Percentiles rank a stretch among this genome's conserved stretches.
phyloP scores from a whole-genome alignment of 176 grass and related monocot species.

The Carex cristatella region DNA sequence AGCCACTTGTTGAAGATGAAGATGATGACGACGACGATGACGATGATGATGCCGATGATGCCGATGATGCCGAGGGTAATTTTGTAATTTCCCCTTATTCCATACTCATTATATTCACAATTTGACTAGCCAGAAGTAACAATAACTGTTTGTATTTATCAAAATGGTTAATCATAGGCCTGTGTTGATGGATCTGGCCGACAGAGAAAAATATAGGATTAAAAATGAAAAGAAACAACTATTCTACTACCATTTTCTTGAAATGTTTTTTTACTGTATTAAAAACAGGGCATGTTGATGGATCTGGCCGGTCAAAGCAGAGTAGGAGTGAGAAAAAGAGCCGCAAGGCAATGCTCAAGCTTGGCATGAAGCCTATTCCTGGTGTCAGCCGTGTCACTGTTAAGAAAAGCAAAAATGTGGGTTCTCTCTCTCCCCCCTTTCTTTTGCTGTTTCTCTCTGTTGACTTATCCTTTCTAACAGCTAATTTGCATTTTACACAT shows the following conservation, averaged over 20 bases:
- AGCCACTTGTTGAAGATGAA: slow-evolving; percentile 49
- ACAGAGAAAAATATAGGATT: background rate
- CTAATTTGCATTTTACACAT: background rate
- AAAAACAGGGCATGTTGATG: slow-evolving; percentile 47
- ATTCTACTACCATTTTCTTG: background rate
- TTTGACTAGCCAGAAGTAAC: background rate
- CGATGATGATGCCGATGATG: slow-evolving; percentile 60
- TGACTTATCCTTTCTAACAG: background rate
- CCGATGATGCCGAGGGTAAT: slow-evolving; percentile 46
- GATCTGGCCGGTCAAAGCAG: slow-evolving; percentile 61
- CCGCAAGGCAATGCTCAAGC: slow-evolving; percentile 73
- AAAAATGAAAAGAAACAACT: background rate
- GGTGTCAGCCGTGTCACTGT: slow-evolving; percentile 78
- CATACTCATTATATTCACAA: background rate
- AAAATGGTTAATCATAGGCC: background rate
- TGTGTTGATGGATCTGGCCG: background rate
- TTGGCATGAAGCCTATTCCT: slow-evolving; percentile 66
- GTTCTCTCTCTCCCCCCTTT: background rate
- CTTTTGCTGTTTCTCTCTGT: background rate
- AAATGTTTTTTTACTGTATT: background rate
- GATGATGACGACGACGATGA: slow-evolving; percentile 55
- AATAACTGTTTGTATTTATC: background rate
- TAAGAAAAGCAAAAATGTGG: slow-evolving; percentile 77
- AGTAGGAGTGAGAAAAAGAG: slow-evolving; percentile 81
- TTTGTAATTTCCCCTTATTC: background rate